Evolutionary conservation across 2,329 filamentous ascomycete species (phyloP), one percentile per base, ranked within the genome.

Genomic region (Byssoonygena ceratinophila): DNA sequence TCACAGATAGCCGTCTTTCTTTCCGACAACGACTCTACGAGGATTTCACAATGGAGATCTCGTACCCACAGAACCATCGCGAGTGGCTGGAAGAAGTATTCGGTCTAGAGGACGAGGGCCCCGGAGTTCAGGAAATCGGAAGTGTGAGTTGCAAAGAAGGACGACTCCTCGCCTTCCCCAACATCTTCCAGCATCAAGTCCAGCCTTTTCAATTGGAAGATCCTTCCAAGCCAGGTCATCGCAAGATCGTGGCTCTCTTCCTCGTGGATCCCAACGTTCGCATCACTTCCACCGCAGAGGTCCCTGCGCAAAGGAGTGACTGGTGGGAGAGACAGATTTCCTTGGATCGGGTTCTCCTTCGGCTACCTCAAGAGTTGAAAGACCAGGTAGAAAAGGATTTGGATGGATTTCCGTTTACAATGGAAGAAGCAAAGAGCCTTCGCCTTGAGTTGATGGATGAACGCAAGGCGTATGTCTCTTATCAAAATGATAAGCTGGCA

Each of bases 1-100:
- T 84, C 47, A 76, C 75, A 0, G 69, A 76, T 1, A 73, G 71
- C 44, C 60, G 59, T 3, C 69, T 84, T 4, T 65, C 67, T 2
- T 81, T 84, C 60, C 74, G 73, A 7, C 75, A 75, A 14, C 54
- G 59, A 0, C 60, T 70, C 18, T 60, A 65, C 23, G 45, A n/a
- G 1, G 55, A 53, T 59, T 70, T 41, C 14, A 56, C 47, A 64
- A 67, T 51, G 48, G 66, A 56, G n/a, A 55, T 68, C 32, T 55
- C 59, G 0, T 66, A 67, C 25, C 61, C 64, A 1, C 63, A 57
- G 43, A 47, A 52, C 16, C n/a, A 59, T 16, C 50, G 52, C 46
- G 40, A 34, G 1, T 59, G 52, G 50, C 32, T 58, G 12, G 14
- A 48, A 2, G 20, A 29, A 8, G 39, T 58, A 16, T 60, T 45